Evolutionary conservation across 1,284 basidiomycete species (phyloP), one percentile per base, ranked within the genome.

Genomic region (Ceratobasidium sp.): DNA sequence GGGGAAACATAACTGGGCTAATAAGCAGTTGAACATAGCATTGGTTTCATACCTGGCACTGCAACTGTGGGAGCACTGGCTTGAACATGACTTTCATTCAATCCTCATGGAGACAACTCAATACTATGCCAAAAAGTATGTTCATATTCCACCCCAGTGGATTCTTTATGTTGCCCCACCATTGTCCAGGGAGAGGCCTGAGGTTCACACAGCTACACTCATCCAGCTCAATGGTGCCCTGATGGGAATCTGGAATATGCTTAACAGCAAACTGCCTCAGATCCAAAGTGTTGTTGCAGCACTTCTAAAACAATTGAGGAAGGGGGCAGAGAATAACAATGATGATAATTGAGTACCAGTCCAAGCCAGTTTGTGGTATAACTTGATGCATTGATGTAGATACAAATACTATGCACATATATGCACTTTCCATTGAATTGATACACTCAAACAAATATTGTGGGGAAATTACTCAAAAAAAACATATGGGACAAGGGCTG

Each of bases 1-100:
- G 32, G 7, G 53, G 31, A 35, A 55, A 34, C 53, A 55, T 20
- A 22, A 17, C 25, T 55, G 53, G 53, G 53, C 12, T 2, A 38
- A 55, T n/a, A 35, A 34, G 2, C 2, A 3, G 31, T 17, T 7
- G 4, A 55, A 38, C 32, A 5, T 55, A 2, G 8, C 53, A 20
- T 5, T n/a, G 2, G 22, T 55, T 13, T 55, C 53, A 15, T 20
- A 55, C 17, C 17, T 55, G 10, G 3, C n/a, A 1, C 32, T 55
- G n/a, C 53, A 35, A n/a, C 31, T 55, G 5, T 55, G 53, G 53
- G 53, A 55, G 53, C 53, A 55, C 13, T 55, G 53, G 53, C 29
- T 20, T 8, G 32, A 4, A 15, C 20, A 29, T 20, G 53, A 55
- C n/a, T 55, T 55, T 34, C 53, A 35, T 22, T 35, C 31, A 4